These are phyloP conservation scores for Triticum monococcum DNA, from an alignment of 176 grass and related monocot genomes.

Conservation along the genomic window DNA sequence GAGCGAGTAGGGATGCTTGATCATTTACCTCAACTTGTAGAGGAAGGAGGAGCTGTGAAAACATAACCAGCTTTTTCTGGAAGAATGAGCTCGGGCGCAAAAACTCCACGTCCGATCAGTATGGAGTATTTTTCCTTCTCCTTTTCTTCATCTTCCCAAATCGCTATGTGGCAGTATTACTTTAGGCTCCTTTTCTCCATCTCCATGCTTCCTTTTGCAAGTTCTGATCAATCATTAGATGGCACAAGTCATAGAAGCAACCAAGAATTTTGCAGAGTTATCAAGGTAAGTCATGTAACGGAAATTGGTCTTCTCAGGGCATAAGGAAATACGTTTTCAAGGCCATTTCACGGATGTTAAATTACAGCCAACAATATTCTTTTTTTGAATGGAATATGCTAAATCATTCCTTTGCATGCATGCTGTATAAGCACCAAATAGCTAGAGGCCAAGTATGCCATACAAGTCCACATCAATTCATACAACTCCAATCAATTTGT, in stretches of 20 bases:
- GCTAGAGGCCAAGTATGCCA: neutral
- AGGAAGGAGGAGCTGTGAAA: constrained; percentile 7
- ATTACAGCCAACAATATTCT: neutral
- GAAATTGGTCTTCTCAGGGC: neutral
- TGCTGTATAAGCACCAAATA: constrained; percentile 2
- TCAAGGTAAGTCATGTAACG: neutral
- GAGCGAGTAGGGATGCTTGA: neutral
- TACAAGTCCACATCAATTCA: constrained; percentile 44
- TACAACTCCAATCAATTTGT: constrained; percentile 61
- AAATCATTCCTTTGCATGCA: constrained; percentile 4
- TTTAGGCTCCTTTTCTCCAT: neutral
- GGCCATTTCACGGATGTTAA: neutral
- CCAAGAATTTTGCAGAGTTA: neutral
- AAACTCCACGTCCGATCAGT: neutral
- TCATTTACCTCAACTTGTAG: constrained; percentile 32
- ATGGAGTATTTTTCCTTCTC: neutral
- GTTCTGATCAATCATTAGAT: neutral
- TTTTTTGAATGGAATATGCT: neutral
- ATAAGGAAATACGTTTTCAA: neutral
- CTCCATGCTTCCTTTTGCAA: neutral
- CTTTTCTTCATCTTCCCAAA: constrained; percentile 23
- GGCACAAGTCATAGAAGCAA: neutral
- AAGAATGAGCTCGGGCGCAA: neutral
- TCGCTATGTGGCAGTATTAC: neutral
- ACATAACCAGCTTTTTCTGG: neutral